Base-by-base conservation (phyloP, 2,329 filamentous ascomycete genomes). In the Verticillium tricorpus region DNA sequence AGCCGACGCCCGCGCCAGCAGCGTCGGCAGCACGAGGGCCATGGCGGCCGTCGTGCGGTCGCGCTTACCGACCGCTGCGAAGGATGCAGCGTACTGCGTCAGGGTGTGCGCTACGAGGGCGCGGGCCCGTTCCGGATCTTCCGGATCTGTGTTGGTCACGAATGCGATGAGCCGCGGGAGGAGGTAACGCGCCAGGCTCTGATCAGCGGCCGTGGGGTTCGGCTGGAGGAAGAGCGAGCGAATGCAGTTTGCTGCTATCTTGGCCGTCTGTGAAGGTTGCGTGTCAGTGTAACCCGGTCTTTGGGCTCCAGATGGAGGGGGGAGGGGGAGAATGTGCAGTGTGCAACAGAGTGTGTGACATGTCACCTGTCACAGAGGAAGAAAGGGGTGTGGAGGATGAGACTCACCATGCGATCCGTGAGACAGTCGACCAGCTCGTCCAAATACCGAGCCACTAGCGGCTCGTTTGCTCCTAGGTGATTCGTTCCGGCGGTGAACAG, bases 241-340 rank as follows among this genome's bases (percentile, higher is more conserved):
- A 67, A 94, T 86, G 75, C 95, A 99, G 70, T 92, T 93, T 64
- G 92, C 90, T 1, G 95, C 93, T 61, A 97, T 93, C 70, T 91
- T 96, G 60, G 91, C 90, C 1, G 92, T 94, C 86, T 89, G 60
- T 35, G 58, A 52, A 8, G 19, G 45, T 52, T 22, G 45, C 45
- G 19, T 22, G 61, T 66, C 54, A 66, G 64, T 59, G 9, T 52
- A 8, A 19, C n/a, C n/a, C 17, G 6, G 8, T 17, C 6, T n/a
- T 45, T n/a, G 19, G 22, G 45, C 45, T 52, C 19, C 45, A 19
- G 3, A 5, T 22, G 37, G 15, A n/a, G 3, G 37, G 37, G 17
- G 37, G 3, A 57, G 11, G 5, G 57, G 28, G n/a, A 6, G 28
- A 28, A 28, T n/a, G 52, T 8, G 25, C 3, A 17, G 14, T 28